Evolutionary conservation across 2,329 filamentous ascomycete species (phyloP).

Genomic region (Colletotrichum echinochloae): DNA sequence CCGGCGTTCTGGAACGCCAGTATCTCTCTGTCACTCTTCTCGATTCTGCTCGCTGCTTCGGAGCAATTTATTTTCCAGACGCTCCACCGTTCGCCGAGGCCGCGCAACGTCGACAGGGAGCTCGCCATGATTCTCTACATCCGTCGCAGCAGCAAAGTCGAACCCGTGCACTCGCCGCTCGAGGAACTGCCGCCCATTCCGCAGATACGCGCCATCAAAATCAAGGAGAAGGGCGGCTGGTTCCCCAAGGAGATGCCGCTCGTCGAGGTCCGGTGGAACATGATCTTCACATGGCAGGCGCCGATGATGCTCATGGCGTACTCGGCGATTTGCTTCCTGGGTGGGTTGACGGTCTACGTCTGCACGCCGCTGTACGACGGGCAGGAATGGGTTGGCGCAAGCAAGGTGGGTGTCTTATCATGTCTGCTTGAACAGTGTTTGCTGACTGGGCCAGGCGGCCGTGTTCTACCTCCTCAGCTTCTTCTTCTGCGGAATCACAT

Average conservation of each 20-base stretch:
- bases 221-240: slow-evolving; percentile 34
- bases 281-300: slow-evolving; percentile 48
- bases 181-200: slow-evolving; percentile 38
- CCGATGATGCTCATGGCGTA: slow-evolving; percentile 47
- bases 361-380: slow-evolving; percentile 44
- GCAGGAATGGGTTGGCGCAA: slow-evolving; percentile 35
- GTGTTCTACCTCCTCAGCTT: slow-evolving; percentile 43
- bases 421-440: not conserved
- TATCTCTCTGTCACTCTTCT: slow-evolving; percentile 45
- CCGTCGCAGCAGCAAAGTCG: slow-evolving; percentile 27
- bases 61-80: slow-evolving; percentile 46
- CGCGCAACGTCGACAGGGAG: slow-evolving; percentile 34
- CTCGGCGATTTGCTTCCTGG: slow-evolving; percentile 44
- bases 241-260: slow-evolving; percentile 36
- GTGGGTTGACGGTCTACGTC: slow-evolving; percentile 43
- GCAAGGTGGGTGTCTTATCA: slow-evolving; percentile 38
- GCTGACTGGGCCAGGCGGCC: slow-evolving; percentile 34
- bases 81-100: slow-evolving; percentile 39
- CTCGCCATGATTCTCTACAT: slow-evolving; percentile 43
- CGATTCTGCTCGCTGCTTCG: slow-evolving; percentile 46
- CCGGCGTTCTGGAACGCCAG: slow-evolving; percentile 45
- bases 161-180: slow-evolving; percentile 28
- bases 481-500: slow-evolving; percentile 37
- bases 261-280: slow-evolving; percentile 46
- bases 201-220: slow-evolving; percentile 35